Percentiles rank a stretch among this genome's conserved stretches.
These are phyloP conservation scores for Litchi chinensis DNA, from an alignment of 345 rosid genomes.

Conservation along the genomic window DNA sequence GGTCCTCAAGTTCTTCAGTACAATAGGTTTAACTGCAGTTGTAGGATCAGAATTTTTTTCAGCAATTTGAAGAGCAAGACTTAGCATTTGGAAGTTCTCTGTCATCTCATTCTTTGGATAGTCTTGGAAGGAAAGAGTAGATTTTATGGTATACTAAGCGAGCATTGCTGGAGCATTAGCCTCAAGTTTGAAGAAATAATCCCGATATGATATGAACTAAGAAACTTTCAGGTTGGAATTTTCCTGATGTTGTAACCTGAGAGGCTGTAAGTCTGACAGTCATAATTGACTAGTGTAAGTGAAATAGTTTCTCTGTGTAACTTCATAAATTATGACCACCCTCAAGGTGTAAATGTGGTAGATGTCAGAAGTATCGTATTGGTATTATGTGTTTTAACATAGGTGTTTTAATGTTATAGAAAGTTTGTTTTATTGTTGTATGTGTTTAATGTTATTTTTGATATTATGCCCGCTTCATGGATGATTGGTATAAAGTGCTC, in stretches of 20 bases:
- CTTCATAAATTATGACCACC: background rate
- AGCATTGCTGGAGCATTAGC: background rate
- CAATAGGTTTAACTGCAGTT: background rate
- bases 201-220: background rate
- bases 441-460: background rate
- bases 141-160: background rate
- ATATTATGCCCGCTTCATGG: background rate
- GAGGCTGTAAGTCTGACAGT: background rate
- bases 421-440: background rate
- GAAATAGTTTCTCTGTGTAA: background rate
- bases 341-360: background rate
- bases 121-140: background rate
- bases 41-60: background rate
- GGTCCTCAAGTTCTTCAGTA: background rate
- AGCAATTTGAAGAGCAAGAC: background rate
- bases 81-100: background rate
- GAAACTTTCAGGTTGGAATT: background rate
- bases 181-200: background rate
- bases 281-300: background rate
- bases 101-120: background rate
- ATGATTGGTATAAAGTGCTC: background rate
- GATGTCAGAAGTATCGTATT: slow-evolving; percentile 13
- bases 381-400: background rate
- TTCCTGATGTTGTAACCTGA: slow-evolving; percentile 4
- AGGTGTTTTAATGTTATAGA: background rate